Evolutionary conservation across 345 rosid species (phyloP).

Genomic region (Erysimum cheiranthoides): DNA sequence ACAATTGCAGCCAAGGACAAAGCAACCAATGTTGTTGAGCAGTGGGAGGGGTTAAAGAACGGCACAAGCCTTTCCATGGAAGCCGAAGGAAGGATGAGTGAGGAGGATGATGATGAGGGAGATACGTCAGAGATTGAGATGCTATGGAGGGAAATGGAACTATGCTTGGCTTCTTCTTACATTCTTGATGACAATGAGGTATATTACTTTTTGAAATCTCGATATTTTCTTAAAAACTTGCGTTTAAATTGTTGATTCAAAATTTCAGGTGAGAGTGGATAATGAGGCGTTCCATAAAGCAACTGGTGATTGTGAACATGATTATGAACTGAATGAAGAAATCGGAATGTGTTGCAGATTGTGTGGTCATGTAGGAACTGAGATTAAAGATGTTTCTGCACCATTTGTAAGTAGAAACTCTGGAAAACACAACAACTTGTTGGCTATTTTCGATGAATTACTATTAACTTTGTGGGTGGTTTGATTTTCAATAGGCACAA

Average conservation of each 20-base stretch:
- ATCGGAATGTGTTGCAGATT: conserved; percentile 68
- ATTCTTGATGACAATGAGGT: conserved; percentile 81
- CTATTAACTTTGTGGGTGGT: background rate
- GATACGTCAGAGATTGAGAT: conserved; percentile 68
- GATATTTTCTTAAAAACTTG: conserved; percentile 6
- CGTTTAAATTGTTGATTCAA: conserved; percentile 1
- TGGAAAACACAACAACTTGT: background rate
- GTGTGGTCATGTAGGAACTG: conserved; percentile 76
- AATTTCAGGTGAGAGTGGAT: conserved; percentile 55
- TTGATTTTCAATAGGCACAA: conserved; percentile 46
- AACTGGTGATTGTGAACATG: conserved; percentile 61
- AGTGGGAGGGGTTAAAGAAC: conserved; percentile 70
- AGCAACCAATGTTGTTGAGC: conserved; percentile 55
- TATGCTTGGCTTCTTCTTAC: conserved; percentile 74
- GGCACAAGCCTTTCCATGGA: conserved; percentile 42
- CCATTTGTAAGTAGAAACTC: conserved; percentile 72
- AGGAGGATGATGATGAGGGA: conserved; percentile 56
- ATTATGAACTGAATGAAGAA: conserved; percentile 70
- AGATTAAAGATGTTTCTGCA: conserved; percentile 74
- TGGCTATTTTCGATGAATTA: background rate
- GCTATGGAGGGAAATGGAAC: conserved; percentile 91
- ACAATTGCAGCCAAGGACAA: conserved; percentile 56
- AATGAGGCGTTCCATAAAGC: conserved; percentile 51
- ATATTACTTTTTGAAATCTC: background rate
- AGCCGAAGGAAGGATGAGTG: conserved; percentile 41